Percentiles rank a stretch among this genome's conserved stretches.
These are phyloP conservation scores for Salix dunnii DNA, from an alignment of 345 rosid genomes.

Conservation along the genomic window DNA sequence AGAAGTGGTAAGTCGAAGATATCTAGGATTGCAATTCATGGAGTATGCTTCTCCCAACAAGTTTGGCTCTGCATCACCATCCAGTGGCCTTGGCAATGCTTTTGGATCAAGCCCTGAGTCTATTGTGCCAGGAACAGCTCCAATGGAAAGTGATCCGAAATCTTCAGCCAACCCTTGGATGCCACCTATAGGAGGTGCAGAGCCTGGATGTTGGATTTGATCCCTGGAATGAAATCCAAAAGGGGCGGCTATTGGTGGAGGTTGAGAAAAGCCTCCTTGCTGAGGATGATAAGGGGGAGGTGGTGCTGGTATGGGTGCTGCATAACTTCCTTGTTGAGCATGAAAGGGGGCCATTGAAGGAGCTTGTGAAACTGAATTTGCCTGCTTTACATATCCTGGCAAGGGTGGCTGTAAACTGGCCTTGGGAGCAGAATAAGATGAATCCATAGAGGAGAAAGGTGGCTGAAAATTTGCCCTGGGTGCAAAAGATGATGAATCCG, in stretches of 20 bases:
- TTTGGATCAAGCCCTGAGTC: conserved; percentile 77
- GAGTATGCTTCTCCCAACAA: conserved; percentile 58
- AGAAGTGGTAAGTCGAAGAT: conserved; percentile 75
- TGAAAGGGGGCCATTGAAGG: conserved; percentile 53
- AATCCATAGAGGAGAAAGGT: conserved; percentile 36
- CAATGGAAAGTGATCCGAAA: conserved; percentile 72
- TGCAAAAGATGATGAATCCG: conserved; percentile 32
- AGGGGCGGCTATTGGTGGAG: conserved; percentile 38
- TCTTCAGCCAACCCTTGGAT: conserved; percentile 78
- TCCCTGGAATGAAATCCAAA: conserved; percentile 43
- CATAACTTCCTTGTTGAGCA: conserved; percentile 50
- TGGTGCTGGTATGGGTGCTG: conserved; percentile 34
- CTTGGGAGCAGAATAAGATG: conserved; percentile 39
- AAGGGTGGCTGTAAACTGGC: conserved; percentile 44
- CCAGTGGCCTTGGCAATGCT: conserved; percentile 91
- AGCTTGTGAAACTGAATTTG: conserved; percentile 37
- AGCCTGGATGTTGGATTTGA: conserved; percentile 55
- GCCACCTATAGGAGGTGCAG: conserved; percentile 63
- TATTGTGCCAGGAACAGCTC: conserved; percentile 72
- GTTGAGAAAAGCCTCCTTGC: conserved; percentile 47
- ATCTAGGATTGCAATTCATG: conserved; percentile 80
- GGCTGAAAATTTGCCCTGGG: conserved; percentile 54
- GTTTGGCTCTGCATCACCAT: conserved; percentile 82
- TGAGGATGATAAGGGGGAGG: conserved; percentile 51
- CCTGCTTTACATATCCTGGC: conserved; percentile 65